Evolutionary conservation across 1,284 basidiomycete species (phyloP).

Genomic region (Trichosporon coremiiforme): DNA sequence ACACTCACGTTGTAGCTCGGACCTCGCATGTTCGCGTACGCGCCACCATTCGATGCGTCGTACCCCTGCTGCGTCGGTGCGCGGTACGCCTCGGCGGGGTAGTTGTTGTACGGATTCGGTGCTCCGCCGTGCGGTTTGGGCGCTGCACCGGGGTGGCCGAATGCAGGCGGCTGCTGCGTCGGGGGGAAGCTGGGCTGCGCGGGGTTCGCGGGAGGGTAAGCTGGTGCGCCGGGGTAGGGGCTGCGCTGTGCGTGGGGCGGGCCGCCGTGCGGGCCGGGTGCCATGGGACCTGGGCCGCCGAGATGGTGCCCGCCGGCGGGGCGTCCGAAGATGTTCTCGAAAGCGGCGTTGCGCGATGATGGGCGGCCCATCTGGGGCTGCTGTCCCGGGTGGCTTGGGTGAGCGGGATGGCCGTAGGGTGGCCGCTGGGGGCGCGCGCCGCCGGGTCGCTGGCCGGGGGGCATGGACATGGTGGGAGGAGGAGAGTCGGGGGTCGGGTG

Average conservation of each 20-base stretch:
- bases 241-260: constrained; percentile 6
- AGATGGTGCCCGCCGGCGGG: constrained; percentile 54
- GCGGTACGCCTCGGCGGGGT: constrained; percentile 18
- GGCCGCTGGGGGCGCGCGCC: constrained; percentile 5
- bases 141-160: constrained; percentile 2
- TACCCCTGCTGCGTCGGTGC: constrained; percentile 19
- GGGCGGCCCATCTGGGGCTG: constrained; percentile 8
- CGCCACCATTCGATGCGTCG: constrained; percentile 16
- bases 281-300: constrained; percentile 30
- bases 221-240: background rate
- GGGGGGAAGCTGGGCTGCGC: constrained; percentile 25
- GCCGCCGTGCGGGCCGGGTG: constrained; percentile 14
- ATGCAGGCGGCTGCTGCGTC: constrained; percentile 9
- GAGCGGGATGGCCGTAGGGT: constrained; percentile 11
- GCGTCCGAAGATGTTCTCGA: constrained; percentile 57
- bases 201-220: constrained; percentile 13
- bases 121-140: constrained; percentile 14
- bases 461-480: constrained; percentile 7
- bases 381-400: constrained; percentile 1
- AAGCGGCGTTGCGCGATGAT: constrained; percentile 50
- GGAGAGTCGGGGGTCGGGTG: background rate
- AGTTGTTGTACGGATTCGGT: constrained; percentile 3
- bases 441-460: constrained; percentile 11
- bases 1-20: constrained; percentile 22
- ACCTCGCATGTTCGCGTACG: constrained; percentile 13